Evolutionary conservation across 345 rosid species (phyloP), one percentile per base, ranked within the genome.

Genomic region (Rubroshorea leprosula): DNA sequence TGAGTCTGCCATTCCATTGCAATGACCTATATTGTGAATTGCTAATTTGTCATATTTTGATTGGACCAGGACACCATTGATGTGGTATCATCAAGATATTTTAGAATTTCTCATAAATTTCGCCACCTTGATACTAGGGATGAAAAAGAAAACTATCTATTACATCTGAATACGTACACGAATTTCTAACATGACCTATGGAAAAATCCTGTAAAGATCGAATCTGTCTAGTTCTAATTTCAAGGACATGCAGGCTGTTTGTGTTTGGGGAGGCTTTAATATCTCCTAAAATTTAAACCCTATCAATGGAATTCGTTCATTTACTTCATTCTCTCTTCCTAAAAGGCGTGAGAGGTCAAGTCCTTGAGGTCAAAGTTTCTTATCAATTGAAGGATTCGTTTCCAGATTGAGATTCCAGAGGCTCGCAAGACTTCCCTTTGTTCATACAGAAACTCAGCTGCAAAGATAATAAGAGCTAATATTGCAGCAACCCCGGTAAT

Each of bases 401-500:
- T 55, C 76, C 68, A 51, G 10, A 69, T 0, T 0, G 83, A 67
- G 27, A 60, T 46, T 27, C 24, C 51, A 4, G 83, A 58, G 43
- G 56, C 49, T 0, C 10, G 48, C 58, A 71, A 29, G 13, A 61
- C 53, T 2, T 31, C 5, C 56, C 54, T 24, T 4, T 57, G 64
- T 29, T 69, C 58, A 50, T 31, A 5, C 18, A 72, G 0, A 31
- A 80, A 72, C 23, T 14, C 43, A 15, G 43, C 16, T 23, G 61
- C 38, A 35, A 70, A 75, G 20, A 70, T 63, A 6, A 66, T 23
- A 24, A 77, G 68, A 16, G 80, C 60, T 23, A 52, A 12, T 1
- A 63, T 0, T 31, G 83, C 68, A 9, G 68, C 62, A 20, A 61
- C 41, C 45, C 69, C 72, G n/a, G 75, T 74, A 25, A 69, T 46